Percentiles rank a stretch among this genome's conserved stretches.
phyloP scores from a whole-genome alignment of 768 basidiomycete species.

The Boletellus ananas region DNA sequence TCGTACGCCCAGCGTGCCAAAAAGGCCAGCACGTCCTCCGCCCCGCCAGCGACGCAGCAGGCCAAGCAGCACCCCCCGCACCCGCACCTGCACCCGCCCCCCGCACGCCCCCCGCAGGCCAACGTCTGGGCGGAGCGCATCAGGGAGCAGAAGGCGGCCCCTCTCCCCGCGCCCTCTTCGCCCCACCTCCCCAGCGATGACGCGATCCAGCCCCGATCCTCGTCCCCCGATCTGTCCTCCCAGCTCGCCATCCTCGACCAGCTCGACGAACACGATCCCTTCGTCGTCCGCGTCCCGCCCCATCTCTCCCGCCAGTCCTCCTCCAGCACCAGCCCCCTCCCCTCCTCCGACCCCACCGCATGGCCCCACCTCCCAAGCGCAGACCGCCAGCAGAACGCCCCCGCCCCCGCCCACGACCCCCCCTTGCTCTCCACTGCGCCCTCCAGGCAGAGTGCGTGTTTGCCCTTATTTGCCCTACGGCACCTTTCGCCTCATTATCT shows the following conservation, averaged over 20 bases:
- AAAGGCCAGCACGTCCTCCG: slow-evolving; percentile 33
- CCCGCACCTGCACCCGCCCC: neutral
- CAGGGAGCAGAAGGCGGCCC: slow-evolving; percentile 36
- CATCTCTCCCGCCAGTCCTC: slow-evolving; percentile 31
- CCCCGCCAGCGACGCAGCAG: neutral
- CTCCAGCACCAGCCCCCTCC: slow-evolving; percentile 20
- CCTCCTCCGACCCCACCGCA: slow-evolving; percentile 13
- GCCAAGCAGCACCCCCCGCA: neutral
- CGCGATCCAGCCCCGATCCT: slow-evolving; percentile 18
- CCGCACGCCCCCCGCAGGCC: slow-evolving; percentile 20
- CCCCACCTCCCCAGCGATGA: slow-evolving; percentile 15
- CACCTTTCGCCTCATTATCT: slow-evolving; percentile 7
- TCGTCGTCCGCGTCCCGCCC: slow-evolving; percentile 40
- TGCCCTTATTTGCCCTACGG: slow-evolving; percentile 8
- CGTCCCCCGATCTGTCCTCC: slow-evolving; percentile 10
- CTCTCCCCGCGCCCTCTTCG: slow-evolving; percentile 12
- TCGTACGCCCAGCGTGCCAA: slow-evolving; percentile 59
- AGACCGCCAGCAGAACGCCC: slow-evolving; percentile 27
- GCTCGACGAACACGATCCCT: slow-evolving; percentile 38
- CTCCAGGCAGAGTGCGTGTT: slow-evolving; percentile 38
- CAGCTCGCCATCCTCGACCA: slow-evolving; percentile 25
- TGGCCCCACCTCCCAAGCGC: slow-evolving; percentile 22
- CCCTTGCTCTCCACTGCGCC: slow-evolving; percentile 27
- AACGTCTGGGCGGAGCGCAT: slow-evolving; percentile 45
- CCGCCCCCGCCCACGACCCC: slow-evolving; percentile 35